Conservation (phyloP, 83 land plant genomes). For the Picea mariana region DNA sequence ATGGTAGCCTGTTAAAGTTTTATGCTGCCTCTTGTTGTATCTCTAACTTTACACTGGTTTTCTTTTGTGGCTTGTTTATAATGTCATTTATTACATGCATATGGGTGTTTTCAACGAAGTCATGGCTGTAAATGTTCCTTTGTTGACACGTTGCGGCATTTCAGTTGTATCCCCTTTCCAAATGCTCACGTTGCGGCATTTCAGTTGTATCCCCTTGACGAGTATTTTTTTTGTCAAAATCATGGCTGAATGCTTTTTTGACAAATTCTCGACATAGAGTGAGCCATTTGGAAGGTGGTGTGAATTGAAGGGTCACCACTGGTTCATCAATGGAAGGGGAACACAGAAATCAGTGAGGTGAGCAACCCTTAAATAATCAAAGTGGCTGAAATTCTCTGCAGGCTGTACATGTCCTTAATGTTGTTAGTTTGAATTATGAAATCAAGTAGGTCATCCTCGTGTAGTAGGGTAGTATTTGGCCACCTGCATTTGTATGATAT, state of each 20-base stretch:
- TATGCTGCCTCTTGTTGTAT: not conserved
- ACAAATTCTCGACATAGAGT: not conserved
- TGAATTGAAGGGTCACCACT: not conserved
- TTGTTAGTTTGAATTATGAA: no score
- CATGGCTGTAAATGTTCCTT: not conserved
- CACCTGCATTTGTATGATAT: no score
- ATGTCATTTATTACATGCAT: not conserved
- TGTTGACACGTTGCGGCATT: not conserved
- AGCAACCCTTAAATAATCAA: not conserved
- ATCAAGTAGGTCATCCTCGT: no score
- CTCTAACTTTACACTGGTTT: not conserved
- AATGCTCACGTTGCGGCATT: not conserved
- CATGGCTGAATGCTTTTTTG: not conserved
- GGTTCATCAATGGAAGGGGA: not conserved
- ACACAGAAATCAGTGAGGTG: not conserved
- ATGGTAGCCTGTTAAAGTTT: not conserved
- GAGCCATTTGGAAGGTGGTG: not conserved
- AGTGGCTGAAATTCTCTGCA: not conserved
- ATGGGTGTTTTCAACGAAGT: not conserved
- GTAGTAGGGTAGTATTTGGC: no score
- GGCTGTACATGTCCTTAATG: not conserved
- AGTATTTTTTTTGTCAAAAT: not conserved
- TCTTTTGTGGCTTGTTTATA: not conserved
- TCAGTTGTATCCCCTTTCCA: no score
- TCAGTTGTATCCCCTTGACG: no score